phyloP scores from a whole-genome alignment of 2,329 filamentous ascomycete genomes.

The Colletotrichum australisinense region DNA sequence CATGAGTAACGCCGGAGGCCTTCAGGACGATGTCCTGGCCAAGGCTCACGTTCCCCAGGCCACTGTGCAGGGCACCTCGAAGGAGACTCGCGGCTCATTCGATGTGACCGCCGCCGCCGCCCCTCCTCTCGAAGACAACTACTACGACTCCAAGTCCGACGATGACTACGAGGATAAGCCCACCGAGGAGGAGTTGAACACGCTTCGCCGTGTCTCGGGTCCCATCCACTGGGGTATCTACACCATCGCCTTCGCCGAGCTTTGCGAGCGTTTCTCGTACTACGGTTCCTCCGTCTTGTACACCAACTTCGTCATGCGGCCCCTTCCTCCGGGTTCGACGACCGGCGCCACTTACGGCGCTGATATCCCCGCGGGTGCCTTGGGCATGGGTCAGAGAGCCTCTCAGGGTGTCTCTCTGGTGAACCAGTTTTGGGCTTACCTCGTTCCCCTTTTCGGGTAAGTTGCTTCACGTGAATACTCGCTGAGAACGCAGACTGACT shows the following conservation, averaged over 20 bases:
- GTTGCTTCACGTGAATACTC: conserved; percentile 36
- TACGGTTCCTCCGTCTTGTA: conserved; percentile 78
- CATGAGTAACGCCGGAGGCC: conserved; percentile 37
- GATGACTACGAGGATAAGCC: conserved; percentile 54
- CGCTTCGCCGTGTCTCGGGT: conserved; percentile 72
- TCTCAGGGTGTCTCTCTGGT: conserved; percentile 61
- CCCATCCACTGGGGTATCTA: conserved; percentile 74
- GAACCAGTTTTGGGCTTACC: conserved; percentile 72
- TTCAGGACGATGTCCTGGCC: conserved; percentile 38
- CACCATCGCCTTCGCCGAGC: conserved; percentile 78
- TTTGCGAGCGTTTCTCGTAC: conserved; percentile 83
- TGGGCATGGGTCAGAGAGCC: conserved; percentile 69
- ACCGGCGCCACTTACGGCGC: conserved; percentile 59
- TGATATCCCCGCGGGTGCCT: conserved; percentile 58
- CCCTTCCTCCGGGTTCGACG: conserved; percentile 63
- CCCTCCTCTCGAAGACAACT: conserved; percentile 27
- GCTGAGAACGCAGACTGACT: background rate
- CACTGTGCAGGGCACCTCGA: conserved; percentile 36
- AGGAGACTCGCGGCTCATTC: conserved; percentile 37
- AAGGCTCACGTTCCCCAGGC: conserved; percentile 37
- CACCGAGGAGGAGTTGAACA: conserved; percentile 70
- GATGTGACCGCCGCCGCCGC: conserved; percentile 39
- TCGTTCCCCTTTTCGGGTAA: conserved; percentile 68
- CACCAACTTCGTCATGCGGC: conserved; percentile 73
- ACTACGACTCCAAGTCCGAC: conserved; percentile 41